These are phyloP conservation scores for Crotalaria pallida DNA, from an alignment of 306 rosid species.

Conservation along the genomic window DNA sequence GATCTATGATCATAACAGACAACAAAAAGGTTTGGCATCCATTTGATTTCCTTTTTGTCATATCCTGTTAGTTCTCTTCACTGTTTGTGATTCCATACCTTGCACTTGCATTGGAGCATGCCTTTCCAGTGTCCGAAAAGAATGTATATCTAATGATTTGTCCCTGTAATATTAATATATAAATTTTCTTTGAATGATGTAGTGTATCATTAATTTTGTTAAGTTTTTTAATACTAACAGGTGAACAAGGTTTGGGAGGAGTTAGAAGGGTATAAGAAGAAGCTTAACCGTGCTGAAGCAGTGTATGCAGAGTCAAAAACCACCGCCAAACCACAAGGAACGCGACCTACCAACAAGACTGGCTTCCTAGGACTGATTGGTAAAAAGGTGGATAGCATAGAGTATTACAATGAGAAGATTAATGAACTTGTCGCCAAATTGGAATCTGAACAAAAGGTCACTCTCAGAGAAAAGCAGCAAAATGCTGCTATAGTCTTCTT, in stretches of 20 bases:
- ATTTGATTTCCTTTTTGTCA: not conserved
- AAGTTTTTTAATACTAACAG: constrained; percentile 34
- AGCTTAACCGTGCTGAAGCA: constrained; percentile 69
- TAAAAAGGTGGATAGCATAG: constrained; percentile 72
- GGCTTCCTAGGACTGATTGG: constrained; percentile 82
- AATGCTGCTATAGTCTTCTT: constrained; percentile 71
- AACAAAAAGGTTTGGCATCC: constrained; percentile 54
- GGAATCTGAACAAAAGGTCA: constrained; percentile 76
- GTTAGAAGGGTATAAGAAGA: constrained; percentile 69
- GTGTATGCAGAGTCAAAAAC: constrained; percentile 48
- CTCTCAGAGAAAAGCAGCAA: constrained; percentile 83
- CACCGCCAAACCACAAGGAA: constrained; percentile 64
- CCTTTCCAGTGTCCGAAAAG: not conserved
- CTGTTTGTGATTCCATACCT: not conserved
- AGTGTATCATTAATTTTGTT: not conserved
- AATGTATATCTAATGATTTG: not conserved
- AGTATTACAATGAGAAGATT: constrained; percentile 55
- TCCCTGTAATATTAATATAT: not conserved
- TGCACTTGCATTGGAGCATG: not conserved
- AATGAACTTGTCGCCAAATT: constrained; percentile 47
- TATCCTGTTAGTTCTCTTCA: not conserved
- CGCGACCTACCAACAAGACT: constrained; percentile 65
- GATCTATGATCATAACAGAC: constrained; percentile 76
- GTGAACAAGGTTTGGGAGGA: constrained; percentile 63
- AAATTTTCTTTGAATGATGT: not conserved